Base-by-base conservation (phyloP, 768 basidiomycete species). In the Naganishia onofrii region DNA sequence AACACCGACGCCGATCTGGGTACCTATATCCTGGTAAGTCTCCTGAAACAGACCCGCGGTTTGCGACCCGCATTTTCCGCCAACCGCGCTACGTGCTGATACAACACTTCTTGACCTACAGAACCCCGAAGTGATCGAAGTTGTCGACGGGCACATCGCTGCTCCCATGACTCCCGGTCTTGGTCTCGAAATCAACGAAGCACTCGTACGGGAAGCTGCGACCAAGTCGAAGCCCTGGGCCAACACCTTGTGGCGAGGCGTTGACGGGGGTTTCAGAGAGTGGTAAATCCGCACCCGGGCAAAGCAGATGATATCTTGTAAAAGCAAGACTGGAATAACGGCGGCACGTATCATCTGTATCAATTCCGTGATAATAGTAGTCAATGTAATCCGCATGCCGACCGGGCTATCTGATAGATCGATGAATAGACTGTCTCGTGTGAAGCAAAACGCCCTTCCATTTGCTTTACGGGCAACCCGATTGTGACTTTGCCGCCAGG, bases 121-220 rank as follows among this genome's bases (percentile, higher is more conserved):
- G 67, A 79, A 81, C 69, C 79, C 79, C 1, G 79, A 78, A 2
- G 84, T 88, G 1, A 88, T 88, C 73, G 77, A 82, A 5, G 84
- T 88, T 15, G 80, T 82, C 48, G 82, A 86, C 38, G 86, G 88
- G 4, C 82, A 85, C 74, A 80, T 88, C 68, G 76, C 81, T 29
- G 79, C 83, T 23, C 80, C 86, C 15, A 38, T 72, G 85, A 87
- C 84, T 0, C 84, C 86, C 13, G 88, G 88, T 8, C 81, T 89
- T 8, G 88, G 88, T 7, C 85, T 89, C 36, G 80, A 84, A 56
- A 83, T 89, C 69, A 85, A 90, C 72, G 88, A 89, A 77, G 76
- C 76, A 12, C 76, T 87, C 15, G 86, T 90, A 13, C 55, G 54
- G 34, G 72, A 64, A 7, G 73, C 75, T 52, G 75, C 76, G 29